These are phyloP conservation scores for Scleroderma citrinum DNA, from an alignment of 768 basidiomycete genomes.

Conservation along the genomic window DNA sequence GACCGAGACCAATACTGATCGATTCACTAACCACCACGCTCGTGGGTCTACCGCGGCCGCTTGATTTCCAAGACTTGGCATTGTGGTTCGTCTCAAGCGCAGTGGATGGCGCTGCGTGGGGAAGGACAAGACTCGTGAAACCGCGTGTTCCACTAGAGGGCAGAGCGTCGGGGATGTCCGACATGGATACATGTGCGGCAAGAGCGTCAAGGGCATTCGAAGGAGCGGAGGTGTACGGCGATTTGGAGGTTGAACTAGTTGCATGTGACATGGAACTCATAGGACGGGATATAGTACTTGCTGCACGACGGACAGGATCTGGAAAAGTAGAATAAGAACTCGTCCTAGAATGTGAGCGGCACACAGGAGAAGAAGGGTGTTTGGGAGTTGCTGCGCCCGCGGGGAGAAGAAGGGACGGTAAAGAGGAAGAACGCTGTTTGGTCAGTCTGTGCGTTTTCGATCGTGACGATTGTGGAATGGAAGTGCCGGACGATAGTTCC, in stretches of 20 bases:
- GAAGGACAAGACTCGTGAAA: conserved; percentile 49
- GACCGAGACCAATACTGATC: conserved; percentile 22
- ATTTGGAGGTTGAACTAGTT: conserved; percentile 23
- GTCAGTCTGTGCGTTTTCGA: conserved; percentile 19
- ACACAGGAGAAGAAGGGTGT: conserved; percentile 1
- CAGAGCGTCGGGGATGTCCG: conserved; percentile 17
- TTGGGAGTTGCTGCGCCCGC: conserved; percentile 4
- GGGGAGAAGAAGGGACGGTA: conserved; percentile 15
- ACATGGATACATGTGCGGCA: conserved; percentile 25
- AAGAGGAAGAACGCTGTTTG: conserved; percentile 28
- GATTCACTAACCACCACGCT: conserved; percentile 17
- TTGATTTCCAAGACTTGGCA: conserved; percentile 19
- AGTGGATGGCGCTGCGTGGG: conserved; percentile 30
- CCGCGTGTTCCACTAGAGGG: conserved; percentile 53
- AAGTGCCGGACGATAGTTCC: conserved; percentile 1
- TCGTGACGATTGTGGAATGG: conserved; percentile 18
- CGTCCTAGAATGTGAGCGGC: conserved; percentile 1
- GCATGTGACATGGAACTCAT: conserved; percentile 9
- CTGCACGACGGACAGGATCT: conserved; percentile 5
- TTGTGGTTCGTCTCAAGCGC: conserved; percentile 9
- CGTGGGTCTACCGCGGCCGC: conserved; percentile 8
- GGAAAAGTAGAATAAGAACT: conserved; percentile 5
- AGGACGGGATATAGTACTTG: conserved; percentile 10
- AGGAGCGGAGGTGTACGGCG: conserved; percentile 26
- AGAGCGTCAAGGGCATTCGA: conserved; percentile 27